Percentiles rank a stretch among this genome's conserved stretches.
Evolutionary conservation across 2,329 filamentous ascomycete genomes (phyloP).

Genomic region (Penicillium sp.): DNA sequence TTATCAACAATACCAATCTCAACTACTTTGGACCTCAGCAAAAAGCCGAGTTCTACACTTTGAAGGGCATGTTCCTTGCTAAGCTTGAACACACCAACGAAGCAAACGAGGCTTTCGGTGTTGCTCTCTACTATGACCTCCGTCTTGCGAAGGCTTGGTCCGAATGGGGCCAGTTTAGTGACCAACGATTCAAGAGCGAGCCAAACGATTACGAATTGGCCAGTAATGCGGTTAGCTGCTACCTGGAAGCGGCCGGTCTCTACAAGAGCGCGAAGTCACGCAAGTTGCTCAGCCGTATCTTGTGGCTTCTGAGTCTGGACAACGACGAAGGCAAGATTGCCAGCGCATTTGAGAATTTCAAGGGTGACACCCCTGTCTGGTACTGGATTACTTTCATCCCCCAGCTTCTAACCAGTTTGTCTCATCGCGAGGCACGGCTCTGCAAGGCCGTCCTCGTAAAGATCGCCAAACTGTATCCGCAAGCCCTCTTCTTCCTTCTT

Average conservation of each 20-base stretch:
- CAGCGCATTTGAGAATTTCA: conserved; percentile 87
- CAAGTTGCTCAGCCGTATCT: conserved; percentile 84
- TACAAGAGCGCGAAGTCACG: conserved; percentile 97
- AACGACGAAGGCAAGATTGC: conserved; percentile 78
- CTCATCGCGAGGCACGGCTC: conserved; percentile 82
- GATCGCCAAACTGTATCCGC: conserved; percentile 92
- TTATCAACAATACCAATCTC: conserved; percentile 99
- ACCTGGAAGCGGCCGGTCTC: conserved; percentile 88
- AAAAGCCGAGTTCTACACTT: conserved; percentile 97
- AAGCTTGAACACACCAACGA: conserved; percentile 87
- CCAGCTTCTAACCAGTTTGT: conserved; percentile 84
- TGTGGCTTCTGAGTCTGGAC: conserved; percentile 93
- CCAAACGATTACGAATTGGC: conserved; percentile 75
- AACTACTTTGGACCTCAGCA: conserved; percentile 96
- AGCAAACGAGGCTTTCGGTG: conserved; percentile 88
- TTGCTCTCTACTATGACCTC: conserved; percentile 92
- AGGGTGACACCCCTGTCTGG: conserved; percentile 96
- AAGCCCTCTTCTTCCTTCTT: conserved; percentile 92
- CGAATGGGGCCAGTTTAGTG: conserved; percentile 98
- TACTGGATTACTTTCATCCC: conserved; percentile 99
- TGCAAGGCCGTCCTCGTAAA: conserved; percentile 82
- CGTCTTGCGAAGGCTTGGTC: conserved; percentile 96
- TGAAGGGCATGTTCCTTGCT: conserved; percentile 98
- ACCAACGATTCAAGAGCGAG: conserved; percentile 90
- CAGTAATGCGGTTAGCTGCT: conserved; percentile 88